A percentile compares a stretch with the other conserved stretches of the same genome.
Evolutionary conservation across 306 rosid species (phyloP).

Genomic region (Quercus robur): DNA sequence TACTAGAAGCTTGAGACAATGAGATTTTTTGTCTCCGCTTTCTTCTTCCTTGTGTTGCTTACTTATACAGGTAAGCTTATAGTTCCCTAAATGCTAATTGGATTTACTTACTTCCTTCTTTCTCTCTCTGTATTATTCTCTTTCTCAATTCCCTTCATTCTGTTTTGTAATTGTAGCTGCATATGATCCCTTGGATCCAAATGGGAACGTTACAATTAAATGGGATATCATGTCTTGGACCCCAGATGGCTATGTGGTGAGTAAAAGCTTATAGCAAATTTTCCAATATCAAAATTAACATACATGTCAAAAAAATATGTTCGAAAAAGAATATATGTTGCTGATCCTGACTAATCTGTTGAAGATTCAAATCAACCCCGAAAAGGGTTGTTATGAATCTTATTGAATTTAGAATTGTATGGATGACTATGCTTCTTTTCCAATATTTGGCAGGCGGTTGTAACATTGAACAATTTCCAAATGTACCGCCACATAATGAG

Average conservation of each 20-base stretch:
- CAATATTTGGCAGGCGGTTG: conserved; percentile 47
- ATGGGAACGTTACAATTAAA: conserved; percentile 78
- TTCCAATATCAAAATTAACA: too few species aligned
- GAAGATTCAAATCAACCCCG: too few species aligned
- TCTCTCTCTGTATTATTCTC: background rate
- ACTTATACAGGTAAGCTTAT: conserved; percentile 50
- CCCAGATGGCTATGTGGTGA: conserved; percentile 88
- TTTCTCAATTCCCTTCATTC: background rate
- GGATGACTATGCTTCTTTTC: background rate
- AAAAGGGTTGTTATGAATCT: background rate
- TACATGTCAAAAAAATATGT: too few species aligned
- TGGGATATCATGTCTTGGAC: conserved; percentile 98
- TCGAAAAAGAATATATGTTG: too few species aligned
- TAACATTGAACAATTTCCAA: conserved; percentile 81
- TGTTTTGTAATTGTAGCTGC: conserved; percentile 47
- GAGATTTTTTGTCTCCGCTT: conserved; percentile 47
- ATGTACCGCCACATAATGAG: conserved; percentile 85
- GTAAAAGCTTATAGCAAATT: conserved; percentile 1
- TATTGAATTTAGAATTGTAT: background rate
- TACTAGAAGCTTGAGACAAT: conserved; percentile 24
- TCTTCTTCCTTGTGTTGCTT: conserved; percentile 42
- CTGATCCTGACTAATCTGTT: too few species aligned
- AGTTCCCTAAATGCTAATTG: background rate
- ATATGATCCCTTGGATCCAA: conserved; percentile 95
- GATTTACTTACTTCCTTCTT: background rate